These are phyloP conservation scores for Raffaelea arxii DNA, from an alignment of 2,329 filamentous ascomycete species.

Conservation along the genomic window DNA sequence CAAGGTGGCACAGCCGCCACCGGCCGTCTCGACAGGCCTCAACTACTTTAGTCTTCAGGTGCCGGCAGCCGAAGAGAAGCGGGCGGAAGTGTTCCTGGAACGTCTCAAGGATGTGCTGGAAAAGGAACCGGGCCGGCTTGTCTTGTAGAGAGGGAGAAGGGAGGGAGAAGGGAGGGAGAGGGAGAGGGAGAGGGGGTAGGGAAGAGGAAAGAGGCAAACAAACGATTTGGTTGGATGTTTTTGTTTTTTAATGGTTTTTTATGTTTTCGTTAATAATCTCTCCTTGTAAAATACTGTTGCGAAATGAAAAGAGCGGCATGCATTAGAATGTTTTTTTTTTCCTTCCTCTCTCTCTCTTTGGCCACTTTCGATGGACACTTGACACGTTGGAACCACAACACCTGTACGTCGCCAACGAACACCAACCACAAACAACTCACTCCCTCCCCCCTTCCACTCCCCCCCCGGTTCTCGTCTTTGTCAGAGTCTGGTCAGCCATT, in stretches of 20 bases:
- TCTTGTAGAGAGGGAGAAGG: slow-evolving; percentile 43
- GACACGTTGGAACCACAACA: too few species aligned
- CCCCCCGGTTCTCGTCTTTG: too few species aligned
- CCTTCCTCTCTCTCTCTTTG: too few species aligned
- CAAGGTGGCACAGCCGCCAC: slow-evolving; percentile 19
- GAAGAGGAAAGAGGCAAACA: not conserved
- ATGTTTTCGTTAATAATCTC: not conserved
- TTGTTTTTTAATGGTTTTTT: not conserved
- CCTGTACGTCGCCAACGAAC: too few species aligned
- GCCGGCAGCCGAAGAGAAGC: slow-evolving; percentile 67
- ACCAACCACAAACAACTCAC: too few species aligned
- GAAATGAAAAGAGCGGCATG: too few species aligned
- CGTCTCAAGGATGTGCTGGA: slow-evolving; percentile 78
- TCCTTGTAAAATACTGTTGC: too few species aligned
- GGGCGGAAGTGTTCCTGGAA: slow-evolving; percentile 74
- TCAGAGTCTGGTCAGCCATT: too few species aligned
- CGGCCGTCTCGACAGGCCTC: slow-evolving; percentile 43
- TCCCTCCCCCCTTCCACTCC: too few species aligned
- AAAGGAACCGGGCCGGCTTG: slow-evolving; percentile 65
- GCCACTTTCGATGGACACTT: too few species aligned
- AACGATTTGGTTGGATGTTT: not conserved
- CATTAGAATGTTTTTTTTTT: too few species aligned
- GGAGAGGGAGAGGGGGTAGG: slow-evolving; percentile 14
- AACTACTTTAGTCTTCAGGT: slow-evolving; percentile 81
- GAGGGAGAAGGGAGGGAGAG: not conserved